Evolutionary conservation across 257 asterid species (phyloP).

Genomic region (Scutellaria barbata): DNA sequence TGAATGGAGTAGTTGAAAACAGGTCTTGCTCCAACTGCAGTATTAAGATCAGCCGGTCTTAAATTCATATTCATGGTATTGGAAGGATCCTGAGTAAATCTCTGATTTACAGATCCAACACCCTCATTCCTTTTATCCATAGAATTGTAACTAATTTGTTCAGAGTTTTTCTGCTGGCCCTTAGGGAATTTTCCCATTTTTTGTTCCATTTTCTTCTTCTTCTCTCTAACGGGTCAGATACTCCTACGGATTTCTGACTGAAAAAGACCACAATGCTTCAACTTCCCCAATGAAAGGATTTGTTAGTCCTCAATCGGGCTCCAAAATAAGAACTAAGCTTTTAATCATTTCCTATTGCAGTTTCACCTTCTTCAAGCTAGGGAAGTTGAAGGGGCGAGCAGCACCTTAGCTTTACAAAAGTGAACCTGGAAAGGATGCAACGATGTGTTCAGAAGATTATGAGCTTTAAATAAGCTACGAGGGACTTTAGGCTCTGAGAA

Average conservation of each 20-base stretch:
- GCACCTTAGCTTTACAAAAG: constrained; percentile 22
- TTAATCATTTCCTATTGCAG: constrained; percentile 37
- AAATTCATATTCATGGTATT: constrained; percentile 53
- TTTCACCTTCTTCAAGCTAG: constrained; percentile 36
- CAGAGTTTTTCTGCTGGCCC: constrained; percentile 59
- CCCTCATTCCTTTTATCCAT: constrained; percentile 60
- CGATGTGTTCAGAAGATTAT: constrained; percentile 34
- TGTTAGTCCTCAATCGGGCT: constrained; percentile 49
- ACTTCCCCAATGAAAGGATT: constrained; percentile 23
- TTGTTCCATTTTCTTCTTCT: constrained; percentile 54
- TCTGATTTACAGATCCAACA: constrained; percentile 61
- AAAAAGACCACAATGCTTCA: constrained; percentile 22
- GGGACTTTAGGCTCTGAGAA: constrained; percentile 20
- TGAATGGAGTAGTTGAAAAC: constrained; percentile 87
- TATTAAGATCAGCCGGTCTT: constrained; percentile 59
- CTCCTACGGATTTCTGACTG: constrained; percentile 13
- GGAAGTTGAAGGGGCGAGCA: constrained; percentile 13
- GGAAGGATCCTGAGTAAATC: constrained; percentile 65
- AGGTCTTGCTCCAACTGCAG: constrained; percentile 64
- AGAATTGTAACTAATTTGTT: constrained; percentile 55
- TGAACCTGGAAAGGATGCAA: constrained; percentile 37
- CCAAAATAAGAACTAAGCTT: constrained; percentile 46
- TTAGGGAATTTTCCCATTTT: constrained; percentile 50
- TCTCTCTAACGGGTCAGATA: constrained; percentile 25
- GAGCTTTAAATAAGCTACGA: constrained; percentile 4